A percentile compares a stretch with the other conserved stretches of the same genome.
These are phyloP conservation scores for Butyriboletus loyo DNA, from an alignment of 768 basidiomycete species.

Conservation along the genomic window DNA sequence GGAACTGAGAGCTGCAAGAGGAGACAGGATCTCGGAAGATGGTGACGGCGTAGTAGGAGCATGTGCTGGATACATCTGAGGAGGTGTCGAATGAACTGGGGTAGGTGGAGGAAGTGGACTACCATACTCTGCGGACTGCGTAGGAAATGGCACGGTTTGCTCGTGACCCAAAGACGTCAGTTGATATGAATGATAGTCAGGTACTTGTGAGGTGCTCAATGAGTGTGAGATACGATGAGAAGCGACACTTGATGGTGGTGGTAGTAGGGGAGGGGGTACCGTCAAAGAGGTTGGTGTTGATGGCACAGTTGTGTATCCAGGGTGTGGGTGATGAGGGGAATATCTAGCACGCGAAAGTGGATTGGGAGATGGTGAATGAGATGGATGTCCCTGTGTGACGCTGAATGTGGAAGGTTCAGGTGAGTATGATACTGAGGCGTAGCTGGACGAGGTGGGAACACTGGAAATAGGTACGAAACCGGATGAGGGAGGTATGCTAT, in stretches of 20 bases:
- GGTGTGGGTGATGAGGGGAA: slow-evolving; percentile 16
- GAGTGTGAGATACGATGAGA: slow-evolving; percentile 28
- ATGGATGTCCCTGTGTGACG: slow-evolving; percentile 43
- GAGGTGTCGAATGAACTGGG: slow-evolving; percentile 21
- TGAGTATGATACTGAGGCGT: slow-evolving; percentile 35
- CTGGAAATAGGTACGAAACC: slow-evolving; percentile 61
- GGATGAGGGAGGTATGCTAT: slow-evolving; percentile 63
- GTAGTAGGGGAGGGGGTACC: slow-evolving; percentile 1
- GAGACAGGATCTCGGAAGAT: slow-evolving; percentile 19
- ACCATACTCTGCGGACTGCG: slow-evolving; percentile 24
- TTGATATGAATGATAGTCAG: slow-evolving; percentile 26
- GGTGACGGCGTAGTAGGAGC: slow-evolving; percentile 24
- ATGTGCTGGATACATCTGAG: slow-evolving; percentile 23
- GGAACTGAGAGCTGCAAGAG: neutral
- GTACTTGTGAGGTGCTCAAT: slow-evolving; percentile 25
- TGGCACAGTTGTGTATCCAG: slow-evolving; percentile 11
- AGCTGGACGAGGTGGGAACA: slow-evolving; percentile 34
- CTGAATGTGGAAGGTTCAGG: slow-evolving; percentile 29
- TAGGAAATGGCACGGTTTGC: slow-evolving; percentile 22
- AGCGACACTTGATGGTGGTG: slow-evolving; percentile 10
- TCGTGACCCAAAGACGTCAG: slow-evolving; percentile 16
- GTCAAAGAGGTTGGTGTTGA: slow-evolving; percentile 7
- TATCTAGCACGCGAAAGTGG: slow-evolving; percentile 15
- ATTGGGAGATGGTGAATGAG: slow-evolving; percentile 23
- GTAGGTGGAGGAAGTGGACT: slow-evolving; percentile 20